Evolutionary conservation across 1,139 yeast genomes (phyloP).

Genomic region (Nematodospora anomalae): DNA sequence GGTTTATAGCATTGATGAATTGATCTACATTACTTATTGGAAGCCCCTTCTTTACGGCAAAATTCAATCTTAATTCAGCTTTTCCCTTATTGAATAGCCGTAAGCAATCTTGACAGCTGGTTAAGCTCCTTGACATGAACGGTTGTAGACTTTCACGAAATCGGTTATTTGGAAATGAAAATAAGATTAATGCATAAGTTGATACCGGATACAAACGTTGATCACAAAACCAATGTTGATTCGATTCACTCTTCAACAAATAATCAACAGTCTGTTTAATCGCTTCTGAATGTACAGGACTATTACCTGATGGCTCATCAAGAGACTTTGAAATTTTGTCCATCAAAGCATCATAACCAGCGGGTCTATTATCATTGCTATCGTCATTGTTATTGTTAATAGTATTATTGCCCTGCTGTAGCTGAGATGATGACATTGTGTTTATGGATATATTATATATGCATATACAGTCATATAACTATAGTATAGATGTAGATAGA

Average conservation of each 20-base stretch:
- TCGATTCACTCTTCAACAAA: constrained; percentile 20
- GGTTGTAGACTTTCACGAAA: constrained; percentile 45
- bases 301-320: constrained; percentile 23
- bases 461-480: too few relatives aligned
- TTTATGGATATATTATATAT: too few relatives aligned
- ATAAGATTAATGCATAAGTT: constrained; percentile 55
- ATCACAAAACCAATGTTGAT: constrained; percentile 59
- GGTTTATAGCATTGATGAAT: constrained; percentile 49
- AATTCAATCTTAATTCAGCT: constrained; percentile 50
- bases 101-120: constrained; percentile 53
- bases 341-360: constrained; percentile 27
- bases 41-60: constrained; percentile 51
- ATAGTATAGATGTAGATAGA: too few relatives aligned
- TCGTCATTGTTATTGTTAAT: neutral
- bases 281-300: constrained; percentile 27
- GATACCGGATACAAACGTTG: constrained; percentile 46
- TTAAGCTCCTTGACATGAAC: constrained; percentile 37
- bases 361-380: constrained; percentile 23
- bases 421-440: neutral
- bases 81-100: constrained; percentile 52
- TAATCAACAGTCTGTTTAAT: constrained; percentile 27
- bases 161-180: constrained; percentile 54
- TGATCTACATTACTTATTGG: constrained; percentile 48
- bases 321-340: constrained; percentile 24
- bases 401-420: neutral